Percentiles rank a stretch among this genome's conserved stretches.
Evolutionary conservation across 176 grass and related monocot genomes (phyloP).

Genomic region (Triticum dicoccoides): DNA sequence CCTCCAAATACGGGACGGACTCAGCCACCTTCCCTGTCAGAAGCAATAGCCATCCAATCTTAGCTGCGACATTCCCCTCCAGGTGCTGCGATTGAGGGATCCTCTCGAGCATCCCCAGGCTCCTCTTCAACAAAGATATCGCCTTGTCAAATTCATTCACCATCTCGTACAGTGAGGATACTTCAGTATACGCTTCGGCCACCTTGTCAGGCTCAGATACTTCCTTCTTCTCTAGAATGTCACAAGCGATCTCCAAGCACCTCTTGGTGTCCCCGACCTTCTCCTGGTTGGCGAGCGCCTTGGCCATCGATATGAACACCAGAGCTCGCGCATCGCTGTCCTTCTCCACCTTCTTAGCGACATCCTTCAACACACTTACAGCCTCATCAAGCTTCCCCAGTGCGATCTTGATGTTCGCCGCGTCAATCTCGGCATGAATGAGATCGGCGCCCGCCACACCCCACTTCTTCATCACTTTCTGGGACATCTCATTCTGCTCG

Average conservation of each 20-base stretch:
- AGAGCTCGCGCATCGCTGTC: conserved; percentile 59
- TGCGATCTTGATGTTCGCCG: conserved; percentile 79
- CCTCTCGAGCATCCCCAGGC: conserved; percentile 77
- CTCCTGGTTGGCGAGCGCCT: conserved; percentile 68
- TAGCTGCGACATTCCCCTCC: conserved; percentile 75
- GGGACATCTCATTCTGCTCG: conserved; percentile 73
- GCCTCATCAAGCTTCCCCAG: conserved; percentile 78
- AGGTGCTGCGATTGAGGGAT: conserved; percentile 86
- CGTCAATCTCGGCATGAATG: conserved; percentile 67
- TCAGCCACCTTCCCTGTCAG: conserved; percentile 78
- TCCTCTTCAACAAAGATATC: conserved; percentile 76
- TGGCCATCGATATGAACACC: conserved; percentile 82
- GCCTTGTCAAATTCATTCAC: conserved; percentile 74
- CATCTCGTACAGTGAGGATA: conserved; percentile 61
- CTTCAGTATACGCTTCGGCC: conserved; percentile 63
- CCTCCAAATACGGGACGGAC: conserved; percentile 62
- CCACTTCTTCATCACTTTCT: conserved; percentile 85
- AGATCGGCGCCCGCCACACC: conserved; percentile 55
- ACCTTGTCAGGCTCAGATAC: conserved; percentile 47
- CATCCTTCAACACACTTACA: conserved; percentile 46
- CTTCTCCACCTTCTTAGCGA: conserved; percentile 48
- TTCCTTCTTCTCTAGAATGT: conserved; percentile 74
- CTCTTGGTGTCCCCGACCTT: conserved; percentile 67
- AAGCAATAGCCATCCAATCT: conserved; percentile 78
- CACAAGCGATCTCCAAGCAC: conserved; percentile 64